phyloP scores from a whole-genome alignment of 2,329 filamentous ascomycete genomes.

The Aspergillus clavatus region DNA sequence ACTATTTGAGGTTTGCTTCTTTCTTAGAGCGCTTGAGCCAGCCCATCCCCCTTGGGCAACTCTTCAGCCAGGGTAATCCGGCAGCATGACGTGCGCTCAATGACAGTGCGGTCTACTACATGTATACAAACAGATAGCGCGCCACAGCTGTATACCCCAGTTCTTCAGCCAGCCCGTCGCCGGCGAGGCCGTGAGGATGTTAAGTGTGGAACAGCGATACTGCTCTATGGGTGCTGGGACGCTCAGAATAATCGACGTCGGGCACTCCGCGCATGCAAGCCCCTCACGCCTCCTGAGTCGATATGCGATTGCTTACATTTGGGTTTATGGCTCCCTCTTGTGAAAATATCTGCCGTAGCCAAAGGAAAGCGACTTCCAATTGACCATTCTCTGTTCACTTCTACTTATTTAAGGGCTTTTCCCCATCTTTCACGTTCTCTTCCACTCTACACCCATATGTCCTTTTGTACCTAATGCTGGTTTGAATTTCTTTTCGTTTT shows the following conservation, averaged over 20 bases:
- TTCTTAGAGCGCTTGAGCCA: too few species aligned
- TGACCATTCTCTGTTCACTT: too few species aligned
- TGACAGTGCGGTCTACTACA: background rate
- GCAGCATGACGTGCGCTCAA: too few species aligned
- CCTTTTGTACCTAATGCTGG: slow-evolving; percentile 6
- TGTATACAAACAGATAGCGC: background rate
- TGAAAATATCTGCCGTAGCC: too few species aligned
- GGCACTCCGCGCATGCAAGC: background rate
- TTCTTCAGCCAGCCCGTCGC: background rate
- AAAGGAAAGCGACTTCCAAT: too few species aligned
- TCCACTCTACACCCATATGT: too few species aligned
- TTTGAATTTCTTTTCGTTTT: slow-evolving; percentile 8
- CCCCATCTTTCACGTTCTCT: background rate
- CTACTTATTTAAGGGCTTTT: slow-evolving; percentile 1
- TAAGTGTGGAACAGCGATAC: background rate
- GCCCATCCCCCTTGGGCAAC: too few species aligned
- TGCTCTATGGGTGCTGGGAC: background rate
- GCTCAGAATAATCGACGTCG: background rate
- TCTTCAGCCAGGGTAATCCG: too few species aligned
- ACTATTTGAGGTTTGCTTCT: too few species aligned
- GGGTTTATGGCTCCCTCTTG: background rate
- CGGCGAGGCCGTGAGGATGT: background rate
- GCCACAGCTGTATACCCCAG: background rate
- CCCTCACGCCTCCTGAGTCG: background rate
- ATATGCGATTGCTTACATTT: background rate